Base-by-base conservation (phyloP, 164 flowering plant genomes). In the Nelumbo lutea region DNA sequence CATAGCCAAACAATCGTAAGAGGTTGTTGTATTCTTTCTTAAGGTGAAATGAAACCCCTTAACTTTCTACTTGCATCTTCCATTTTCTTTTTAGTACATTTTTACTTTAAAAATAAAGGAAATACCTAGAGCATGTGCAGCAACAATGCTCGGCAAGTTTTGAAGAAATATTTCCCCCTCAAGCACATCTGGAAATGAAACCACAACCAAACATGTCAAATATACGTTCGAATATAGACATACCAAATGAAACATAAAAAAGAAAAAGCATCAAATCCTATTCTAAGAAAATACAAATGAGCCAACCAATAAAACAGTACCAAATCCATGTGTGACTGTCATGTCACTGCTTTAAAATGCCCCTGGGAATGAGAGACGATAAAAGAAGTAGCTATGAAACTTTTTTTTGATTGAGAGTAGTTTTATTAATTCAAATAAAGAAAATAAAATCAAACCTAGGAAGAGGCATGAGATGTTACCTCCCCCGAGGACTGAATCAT, bases 91-190 rank as follows among this genome's bases (percentile, higher is more conserved):
- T 27, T 27, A 27, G 27, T 27, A 27, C 27, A 27, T 27, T 27
- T 27, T 27, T 27, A 27, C 27, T 27, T 27, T 27, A 11, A 48
- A 70, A 45, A 58, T 50, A 48, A 42, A 51, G 64, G 43, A 67
- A 5, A 59, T 88, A 93, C 98, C 98, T 78, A 96, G 69, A 63
- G 83, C 96, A 81, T 86, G 97, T 58, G 98, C 99, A 64, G 96
- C 76, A 64, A 93, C 77, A 67, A 96, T 89, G 80, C 99, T 96
- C 59, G 99, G 99, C 64, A 96, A 82, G 79, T 96, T 96, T 68
- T 96, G 99, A 75, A 96, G 99, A 87, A 96, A 96, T 73, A 96
- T 86, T 74, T 96, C 95, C 43, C 98, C 99, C 81, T 86, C 90
- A 56, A 96, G 95, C 75, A 93, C 87, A 80, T 85, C 98, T 93